A percentile compares a stretch with the other conserved stretches of the same genome.
Evolutionary conservation across 345 rosid species (phyloP).

Genomic region (Acer yangbiense): DNA sequence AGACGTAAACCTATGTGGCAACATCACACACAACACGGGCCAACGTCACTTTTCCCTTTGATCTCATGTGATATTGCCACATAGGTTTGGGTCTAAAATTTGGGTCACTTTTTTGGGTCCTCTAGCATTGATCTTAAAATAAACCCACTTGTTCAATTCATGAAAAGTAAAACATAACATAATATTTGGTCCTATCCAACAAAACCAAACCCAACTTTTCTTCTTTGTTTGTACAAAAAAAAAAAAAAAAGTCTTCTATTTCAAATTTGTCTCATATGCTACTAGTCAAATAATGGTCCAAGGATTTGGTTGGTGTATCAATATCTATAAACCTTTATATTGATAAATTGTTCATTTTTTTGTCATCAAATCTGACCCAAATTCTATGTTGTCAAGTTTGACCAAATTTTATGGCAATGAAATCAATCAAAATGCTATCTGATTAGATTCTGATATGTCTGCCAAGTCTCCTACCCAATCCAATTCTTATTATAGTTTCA

Average conservation of each 20-base stretch:
- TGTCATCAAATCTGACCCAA: slow-evolving; percentile 8
- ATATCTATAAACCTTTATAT: background rate
- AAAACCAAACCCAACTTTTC: background rate
- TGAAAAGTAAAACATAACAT: background rate
- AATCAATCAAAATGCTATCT: slow-evolving; percentile 7
- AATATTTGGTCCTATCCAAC: background rate
- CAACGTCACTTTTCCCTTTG: no score
- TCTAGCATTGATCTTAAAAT: no score
- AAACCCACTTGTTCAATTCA: background rate
- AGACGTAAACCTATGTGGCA: no score
- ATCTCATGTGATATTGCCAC: no score
- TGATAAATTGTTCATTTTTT: background rate
- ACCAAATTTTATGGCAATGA: background rate
- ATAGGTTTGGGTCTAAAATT: no score
- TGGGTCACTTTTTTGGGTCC: no score
- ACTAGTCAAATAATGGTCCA: slow-evolving; percentile 21
- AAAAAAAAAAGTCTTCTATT: background rate
- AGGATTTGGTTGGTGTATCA: slow-evolving; percentile 11
- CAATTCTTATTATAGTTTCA: background rate
- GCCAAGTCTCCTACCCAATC: slow-evolving; percentile 7
- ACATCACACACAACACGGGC: no score
- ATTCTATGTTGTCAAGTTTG: slow-evolving; percentile 16
- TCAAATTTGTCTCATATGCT: background rate
- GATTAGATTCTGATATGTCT: background rate
- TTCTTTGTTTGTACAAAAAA: no score